Conservation (phyloP, 2,329 filamentous ascomycete species). For the Botrytis deweyae region DNA sequence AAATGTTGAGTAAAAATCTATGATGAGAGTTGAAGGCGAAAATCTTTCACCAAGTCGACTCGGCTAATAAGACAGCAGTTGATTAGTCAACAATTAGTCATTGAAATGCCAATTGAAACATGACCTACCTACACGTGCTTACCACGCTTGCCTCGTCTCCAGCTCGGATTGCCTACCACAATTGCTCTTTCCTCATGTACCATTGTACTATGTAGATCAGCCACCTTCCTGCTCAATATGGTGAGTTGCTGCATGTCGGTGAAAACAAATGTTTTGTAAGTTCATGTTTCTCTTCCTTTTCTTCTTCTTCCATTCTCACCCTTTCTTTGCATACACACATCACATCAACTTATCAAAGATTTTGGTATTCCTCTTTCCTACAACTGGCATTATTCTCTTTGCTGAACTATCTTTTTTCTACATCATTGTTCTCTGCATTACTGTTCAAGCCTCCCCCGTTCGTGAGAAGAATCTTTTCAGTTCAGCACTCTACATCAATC, state of each 20-base stretch:
- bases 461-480: neutral
- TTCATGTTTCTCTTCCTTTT: neutral
- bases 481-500: neutral
- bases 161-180: neutral
- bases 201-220: neutral
- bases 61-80: neutral
- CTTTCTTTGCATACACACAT: slow-evolving; percentile 15
- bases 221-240: neutral
- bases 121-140: neutral
- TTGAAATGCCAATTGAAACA: neutral
- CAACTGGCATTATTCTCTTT: neutral
- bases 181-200: neutral
- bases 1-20: neutral
- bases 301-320: neutral
- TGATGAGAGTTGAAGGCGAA: neutral
- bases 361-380: slow-evolving; percentile 13
- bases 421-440: neutral
- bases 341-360: slow-evolving; percentile 1
- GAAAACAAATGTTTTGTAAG: neutral
- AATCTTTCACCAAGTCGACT: slow-evolving; percentile 1
- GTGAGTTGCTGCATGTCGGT: neutral
- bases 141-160: neutral
- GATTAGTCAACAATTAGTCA: neutral
- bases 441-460: neutral
- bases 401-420: neutral